Evolutionary conservation across 2,329 filamentous ascomycete species (phyloP).

Genomic region (Fusarium torreyae): DNA sequence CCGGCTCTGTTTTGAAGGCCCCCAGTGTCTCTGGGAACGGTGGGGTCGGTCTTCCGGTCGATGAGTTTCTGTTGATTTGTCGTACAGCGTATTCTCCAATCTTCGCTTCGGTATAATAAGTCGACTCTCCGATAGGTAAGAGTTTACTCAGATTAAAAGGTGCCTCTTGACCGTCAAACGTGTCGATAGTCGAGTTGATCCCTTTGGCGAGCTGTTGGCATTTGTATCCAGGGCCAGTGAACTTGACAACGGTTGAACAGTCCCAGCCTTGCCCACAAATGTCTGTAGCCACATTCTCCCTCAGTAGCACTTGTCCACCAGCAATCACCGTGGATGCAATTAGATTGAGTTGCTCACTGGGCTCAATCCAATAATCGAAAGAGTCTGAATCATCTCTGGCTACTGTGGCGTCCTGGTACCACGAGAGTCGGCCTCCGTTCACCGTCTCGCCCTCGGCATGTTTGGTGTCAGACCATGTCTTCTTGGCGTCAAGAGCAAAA

Average conservation of each 20-base stretch:
- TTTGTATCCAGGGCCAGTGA: conserved; percentile 35
- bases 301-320: conserved; percentile 19
- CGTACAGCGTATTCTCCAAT: conserved; percentile 26
- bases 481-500: conserved; percentile 23
- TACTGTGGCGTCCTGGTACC: conserved; percentile 19
- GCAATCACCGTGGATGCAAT: conserved; percentile 28
- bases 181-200: background rate
- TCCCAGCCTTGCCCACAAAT: conserved; percentile 35
- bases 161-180: background rate
- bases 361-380: conserved; percentile 36
- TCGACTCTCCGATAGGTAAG: conserved; percentile 21
- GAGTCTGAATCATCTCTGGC: conserved; percentile 1
- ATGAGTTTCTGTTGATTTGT: conserved; percentile 10
- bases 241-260: conserved; percentile 33
- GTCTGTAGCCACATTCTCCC: conserved; percentile 20
- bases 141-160: conserved; percentile 36
- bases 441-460: conserved; percentile 9
- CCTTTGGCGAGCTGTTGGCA: conserved; percentile 21
- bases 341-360: conserved; percentile 9
- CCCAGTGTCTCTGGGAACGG: conserved; percentile 27
- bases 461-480: background rate
- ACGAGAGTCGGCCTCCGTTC: conserved; percentile 19
- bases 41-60: background rate
- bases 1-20: conserved; percentile 27
- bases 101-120: conserved; percentile 21